Percentiles rank a stretch among this genome's conserved stretches.
phyloP scores from a whole-genome alignment of 192 early-diverging fungal species.

The Coemansia sp. region DNA sequence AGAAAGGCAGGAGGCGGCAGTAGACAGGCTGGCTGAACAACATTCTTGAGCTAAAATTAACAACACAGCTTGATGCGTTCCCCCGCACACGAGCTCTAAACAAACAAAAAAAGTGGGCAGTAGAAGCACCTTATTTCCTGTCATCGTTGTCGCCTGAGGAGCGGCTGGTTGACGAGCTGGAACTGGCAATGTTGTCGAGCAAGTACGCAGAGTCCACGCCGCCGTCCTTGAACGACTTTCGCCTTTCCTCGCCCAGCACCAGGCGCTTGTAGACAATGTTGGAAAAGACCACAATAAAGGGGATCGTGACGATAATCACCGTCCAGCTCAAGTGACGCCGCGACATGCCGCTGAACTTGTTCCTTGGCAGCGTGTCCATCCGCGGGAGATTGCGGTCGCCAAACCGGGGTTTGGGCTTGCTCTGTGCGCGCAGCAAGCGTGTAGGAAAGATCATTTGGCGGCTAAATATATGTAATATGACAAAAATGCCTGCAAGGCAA shows the following conservation, averaged over 20 bases:
- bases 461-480: slow-evolving; percentile 2
- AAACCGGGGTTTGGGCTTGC: slow-evolving; percentile 12
- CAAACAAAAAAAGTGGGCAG: background rate
- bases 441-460: slow-evolving; percentile 26
- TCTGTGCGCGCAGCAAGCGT: slow-evolving; percentile 21
- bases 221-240: slow-evolving; percentile 30
- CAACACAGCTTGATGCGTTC: too few species aligned
- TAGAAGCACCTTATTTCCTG: background rate
- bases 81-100: background rate
- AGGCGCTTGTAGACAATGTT: slow-evolving; percentile 48
- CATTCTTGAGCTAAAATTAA: too few species aligned
- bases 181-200: slow-evolving; percentile 39
- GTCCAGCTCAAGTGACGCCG: slow-evolving; percentile 47
- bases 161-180: background rate
- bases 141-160: background rate
- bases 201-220: slow-evolving; percentile 36
- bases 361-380: slow-evolving; percentile 28
- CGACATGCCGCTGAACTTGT: slow-evolving; percentile 38
- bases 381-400: slow-evolving; percentile 39
- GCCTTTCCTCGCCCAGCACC: slow-evolving; percentile 43
- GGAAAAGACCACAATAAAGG: slow-evolving; percentile 32
- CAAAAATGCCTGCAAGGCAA: too few species aligned
- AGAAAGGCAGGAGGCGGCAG: background rate
- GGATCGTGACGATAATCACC: slow-evolving; percentile 51
- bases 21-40: background rate